Percentiles rank a stretch among this genome's conserved stretches.
phyloP scores from a whole-genome alignment of 1,284 basidiomycete species.

The Lentinus polychrous region DNA sequence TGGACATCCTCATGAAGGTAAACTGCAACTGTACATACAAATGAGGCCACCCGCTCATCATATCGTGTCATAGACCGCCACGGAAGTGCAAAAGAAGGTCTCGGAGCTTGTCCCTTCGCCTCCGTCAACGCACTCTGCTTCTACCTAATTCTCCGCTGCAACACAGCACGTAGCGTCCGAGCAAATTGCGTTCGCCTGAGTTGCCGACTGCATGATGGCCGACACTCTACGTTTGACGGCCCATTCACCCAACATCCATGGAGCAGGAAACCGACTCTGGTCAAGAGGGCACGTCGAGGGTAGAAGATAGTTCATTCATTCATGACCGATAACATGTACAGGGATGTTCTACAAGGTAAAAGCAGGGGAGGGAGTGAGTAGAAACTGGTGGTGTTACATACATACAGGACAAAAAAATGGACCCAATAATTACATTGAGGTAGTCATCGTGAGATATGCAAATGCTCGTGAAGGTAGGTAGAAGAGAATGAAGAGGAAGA shows the following conservation, averaged over 20 bases:
- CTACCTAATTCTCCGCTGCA: too few species aligned
- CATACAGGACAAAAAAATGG: constrained; percentile 4
- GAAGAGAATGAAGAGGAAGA: background rate
- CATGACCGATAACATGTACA: constrained; percentile 3
- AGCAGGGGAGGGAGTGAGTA: background rate
- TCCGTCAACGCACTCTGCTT: too few species aligned
- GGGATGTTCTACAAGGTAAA: background rate
- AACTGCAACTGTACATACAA: constrained; percentile 7
- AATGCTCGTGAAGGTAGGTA: background rate
- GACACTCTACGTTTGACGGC: too few species aligned
- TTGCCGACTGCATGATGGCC: too few species aligned
- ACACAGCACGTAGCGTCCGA: too few species aligned
- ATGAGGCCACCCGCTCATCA: background rate
- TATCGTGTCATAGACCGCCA: constrained; percentile 41
- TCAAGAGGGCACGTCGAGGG: background rate
- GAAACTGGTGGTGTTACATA: constrained; percentile 9
- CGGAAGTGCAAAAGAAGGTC: constrained; percentile 68
- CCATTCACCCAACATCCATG: too few species aligned
- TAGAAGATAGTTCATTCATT: background rate
- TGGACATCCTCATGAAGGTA: constrained; percentile 70
- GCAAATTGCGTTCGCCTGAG: too few species aligned
- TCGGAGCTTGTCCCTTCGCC: constrained; percentile 44
- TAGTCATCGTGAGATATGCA: background rate
- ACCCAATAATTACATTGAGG: background rate
- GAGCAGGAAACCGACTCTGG: too few species aligned